Evolutionary conservation across 2,329 filamentous ascomycete genomes (phyloP), one percentile per base, ranked within the genome.

Genomic region (Dactylella cylindrospora): DNA sequence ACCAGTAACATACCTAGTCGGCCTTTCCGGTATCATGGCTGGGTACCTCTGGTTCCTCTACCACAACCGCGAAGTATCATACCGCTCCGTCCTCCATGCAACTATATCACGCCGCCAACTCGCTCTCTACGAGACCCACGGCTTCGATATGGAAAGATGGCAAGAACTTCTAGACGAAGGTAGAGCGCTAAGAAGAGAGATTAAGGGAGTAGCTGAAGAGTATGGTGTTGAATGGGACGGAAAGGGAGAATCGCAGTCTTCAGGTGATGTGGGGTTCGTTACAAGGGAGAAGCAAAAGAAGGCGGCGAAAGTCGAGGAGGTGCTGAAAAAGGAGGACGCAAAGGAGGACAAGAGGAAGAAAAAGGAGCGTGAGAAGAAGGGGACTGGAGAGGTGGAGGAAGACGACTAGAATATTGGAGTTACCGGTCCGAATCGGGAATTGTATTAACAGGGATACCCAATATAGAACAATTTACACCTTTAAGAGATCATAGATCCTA

Each of bases 41-140:
- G 90, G 89, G 67, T 96, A 96, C 70, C 77, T 95, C 49, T 96
- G 89, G 88, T 95, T 96, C 72, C 76, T 95, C 9, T 95, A 90
- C 74, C 88, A 95, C 75, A 94, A 90, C 74, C 82, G 87, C 15
- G 90, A 95, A 73, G 84, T 95, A 8, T 88, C 83, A 66, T 95
- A 95, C 76, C 84, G 86, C 67, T 85, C 85, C 2, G 89, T 90
- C 22, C 83, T 95, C 75, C 90, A 94, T 71, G 79, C 94, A 49
- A 95, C 90, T 5, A 86, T 95, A 29, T 88, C 82, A 29, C 79
- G 83, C 28, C 80, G 90, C 3, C 90, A 95, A 73, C 79, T 81
- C 50, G 82, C 84, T 46, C 76, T 95, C 8, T 95, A 96, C 71
- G 79, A 86, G 67, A 76, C 79, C 35, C 81, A 83, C 8, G 88